These are phyloP conservation scores for Eragrostis nindensis DNA, from an alignment of 176 grass and related monocot species.

Conservation along the genomic window DNA sequence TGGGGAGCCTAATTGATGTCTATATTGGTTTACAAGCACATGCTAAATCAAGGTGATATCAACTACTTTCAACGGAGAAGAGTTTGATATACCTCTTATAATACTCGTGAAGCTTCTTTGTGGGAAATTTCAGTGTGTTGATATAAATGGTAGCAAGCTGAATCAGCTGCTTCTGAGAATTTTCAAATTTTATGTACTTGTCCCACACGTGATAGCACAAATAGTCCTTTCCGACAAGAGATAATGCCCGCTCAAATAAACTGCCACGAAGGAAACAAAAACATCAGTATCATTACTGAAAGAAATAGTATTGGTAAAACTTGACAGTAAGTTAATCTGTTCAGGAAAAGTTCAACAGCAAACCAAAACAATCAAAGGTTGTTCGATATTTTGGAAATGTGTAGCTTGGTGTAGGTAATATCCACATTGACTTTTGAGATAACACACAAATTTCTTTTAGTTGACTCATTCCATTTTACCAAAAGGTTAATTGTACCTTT, in stretches of 20 bases:
- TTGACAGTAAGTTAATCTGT: slow-evolving; percentile 24
- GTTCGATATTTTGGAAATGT: not conserved
- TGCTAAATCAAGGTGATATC: slow-evolving; percentile 11
- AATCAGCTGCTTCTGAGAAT: slow-evolving; percentile 70
- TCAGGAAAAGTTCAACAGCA: slow-evolving; percentile 26
- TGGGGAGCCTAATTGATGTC: not conserved
- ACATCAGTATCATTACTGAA: not conserved
- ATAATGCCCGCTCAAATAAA: slow-evolving; percentile 80
- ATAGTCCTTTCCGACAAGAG: slow-evolving; percentile 87
- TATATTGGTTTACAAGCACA: slow-evolving; percentile 1
- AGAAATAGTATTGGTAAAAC: slow-evolving; percentile 28
- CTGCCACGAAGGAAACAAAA: slow-evolving; percentile 49
- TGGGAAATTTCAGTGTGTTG: slow-evolving; percentile 75
- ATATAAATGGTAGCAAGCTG: slow-evolving; percentile 80
- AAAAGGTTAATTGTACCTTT: not conserved
- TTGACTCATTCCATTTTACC: slow-evolving; percentile 13
- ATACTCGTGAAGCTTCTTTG: slow-evolving; percentile 81
- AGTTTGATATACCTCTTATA: slow-evolving; percentile 73
- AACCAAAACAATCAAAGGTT: not conserved
- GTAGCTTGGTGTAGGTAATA: not conserved
- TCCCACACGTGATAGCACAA: slow-evolving; percentile 83
- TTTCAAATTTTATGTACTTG: slow-evolving; percentile 89
- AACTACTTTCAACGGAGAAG: slow-evolving; percentile 7
- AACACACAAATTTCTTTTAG: not conserved
- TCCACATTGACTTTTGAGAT: slow-evolving; percentile 5